Base-by-base conservation (phyloP, 805 yeast genomes). In the Metschnikowia bowlesiae region DNA sequence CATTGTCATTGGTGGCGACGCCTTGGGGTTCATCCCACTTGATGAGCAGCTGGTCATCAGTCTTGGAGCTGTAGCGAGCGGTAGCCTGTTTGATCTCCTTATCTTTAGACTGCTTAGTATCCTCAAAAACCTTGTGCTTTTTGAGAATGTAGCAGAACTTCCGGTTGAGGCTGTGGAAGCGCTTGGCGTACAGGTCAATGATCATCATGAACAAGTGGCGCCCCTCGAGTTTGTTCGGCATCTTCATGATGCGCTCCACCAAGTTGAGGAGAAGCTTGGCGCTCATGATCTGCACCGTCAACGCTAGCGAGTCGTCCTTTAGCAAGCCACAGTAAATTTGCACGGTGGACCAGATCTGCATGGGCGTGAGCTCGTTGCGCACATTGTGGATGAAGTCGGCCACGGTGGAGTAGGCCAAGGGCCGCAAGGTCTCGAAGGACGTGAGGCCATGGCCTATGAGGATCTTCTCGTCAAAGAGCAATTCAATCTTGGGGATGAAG, bases 381-480 rank as follows among this genome's bases (percentile, higher is more conserved):
- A 92, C 92, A 62, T 89, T 89, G 62, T 94, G 98, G 48, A 94
- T 86, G 59, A 95, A 85, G 63, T 94, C 99, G 0, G 99, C 98
- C 45, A 94, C 92, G 11, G 95, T 89, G 34, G 95, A 87, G 66
- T 91, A 94, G 0, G 98, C 98, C 61, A 94, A 71, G 0, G 98
- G 97, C 57, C 97, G 77, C 47, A 94, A 75, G 0, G 95, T 88
- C 65, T 91, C 97, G 61, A 83, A 84, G 2, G 95, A 85, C 0
- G 99, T 94, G 47, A 94, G 78, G 0, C 98, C 98, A 56, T 87
- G 89, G 31, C 99, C 98, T 47, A 95, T 82, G 46, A 95, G 74
- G 2, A 94, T 89, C 55, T 82, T 79, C 58, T 91, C 97, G 64
- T 92, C 91, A 56, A 94, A 87, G 44, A 94, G 72, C 45, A 88